Evolutionary conservation across 768 basidiomycete genomes (phyloP).

Genomic region (Fibroporia radiculosa): DNA sequence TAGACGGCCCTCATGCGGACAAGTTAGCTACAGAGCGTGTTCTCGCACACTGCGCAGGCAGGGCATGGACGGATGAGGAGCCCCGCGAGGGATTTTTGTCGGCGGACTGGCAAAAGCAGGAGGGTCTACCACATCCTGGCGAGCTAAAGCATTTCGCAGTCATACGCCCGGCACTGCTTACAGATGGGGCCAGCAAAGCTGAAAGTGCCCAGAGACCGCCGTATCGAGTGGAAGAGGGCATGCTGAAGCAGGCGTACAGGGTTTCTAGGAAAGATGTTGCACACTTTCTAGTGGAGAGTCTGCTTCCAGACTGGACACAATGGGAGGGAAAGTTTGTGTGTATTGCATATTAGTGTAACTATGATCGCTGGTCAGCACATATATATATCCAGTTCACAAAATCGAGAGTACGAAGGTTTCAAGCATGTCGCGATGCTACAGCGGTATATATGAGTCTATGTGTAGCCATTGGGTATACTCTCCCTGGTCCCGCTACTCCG

Average conservation of each 20-base stretch:
- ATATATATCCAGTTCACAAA: not conserved
- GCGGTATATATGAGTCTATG: not conserved
- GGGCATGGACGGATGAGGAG: constrained; percentile 43
- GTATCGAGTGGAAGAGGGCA: constrained; percentile 36
- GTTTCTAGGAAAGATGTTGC: constrained; percentile 58
- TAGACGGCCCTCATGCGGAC: constrained; percentile 45
- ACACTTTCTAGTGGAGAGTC: constrained; percentile 50
- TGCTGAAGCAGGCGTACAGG: constrained; percentile 30
- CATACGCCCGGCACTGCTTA: constrained; percentile 51
- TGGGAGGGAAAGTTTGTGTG: constrained; percentile 43
- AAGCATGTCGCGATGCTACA: not conserved
- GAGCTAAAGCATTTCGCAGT: constrained; percentile 38
- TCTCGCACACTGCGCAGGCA: constrained; percentile 39
- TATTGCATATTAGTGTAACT: constrained; percentile 35
- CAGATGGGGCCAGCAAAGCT: constrained; percentile 42
- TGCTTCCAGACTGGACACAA: constrained; percentile 41
- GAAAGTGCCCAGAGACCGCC: constrained; percentile 22
- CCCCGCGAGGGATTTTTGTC: constrained; percentile 36
- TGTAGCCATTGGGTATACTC: not conserved
- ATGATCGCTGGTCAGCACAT: not conserved
- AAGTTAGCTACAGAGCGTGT: constrained; percentile 54
- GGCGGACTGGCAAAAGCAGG: constrained; percentile 28
- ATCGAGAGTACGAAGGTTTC: not conserved
- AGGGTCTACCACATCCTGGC: constrained; percentile 37
- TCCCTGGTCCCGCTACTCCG: not conserved